Percentiles rank a stretch among this genome's conserved stretches.
These are phyloP conservation scores for Pinus taeda DNA, from an alignment of 75 land plant genomes.

Conservation along the genomic window DNA sequence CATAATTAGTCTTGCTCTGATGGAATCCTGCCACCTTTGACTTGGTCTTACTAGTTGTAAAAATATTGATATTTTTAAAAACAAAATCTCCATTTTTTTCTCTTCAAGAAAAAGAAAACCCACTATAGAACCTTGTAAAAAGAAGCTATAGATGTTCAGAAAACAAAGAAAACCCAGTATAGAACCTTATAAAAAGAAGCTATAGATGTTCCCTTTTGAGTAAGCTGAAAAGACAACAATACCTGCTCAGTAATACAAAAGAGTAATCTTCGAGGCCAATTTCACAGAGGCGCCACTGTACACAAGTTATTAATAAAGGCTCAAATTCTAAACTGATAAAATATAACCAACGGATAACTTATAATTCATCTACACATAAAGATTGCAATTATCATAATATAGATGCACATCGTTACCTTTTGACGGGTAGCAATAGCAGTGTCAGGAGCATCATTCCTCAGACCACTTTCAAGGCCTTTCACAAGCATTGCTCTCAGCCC, in stretches of 20 bases:
- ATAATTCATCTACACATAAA: slow-evolving; percentile 6
- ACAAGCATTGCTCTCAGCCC: slow-evolving; percentile 58
- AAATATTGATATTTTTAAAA: neutral
- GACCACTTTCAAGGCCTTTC: slow-evolving; percentile 93
- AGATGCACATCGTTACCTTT: slow-evolving; percentile 42
- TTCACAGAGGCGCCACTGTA: slow-evolving; percentile 97
- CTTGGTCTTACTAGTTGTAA: neutral
- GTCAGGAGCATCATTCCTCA: slow-evolving; percentile 98
- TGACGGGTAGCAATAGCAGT: slow-evolving; percentile 95
- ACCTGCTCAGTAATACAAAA: slow-evolving; percentile 96
- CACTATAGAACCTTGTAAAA: neutral
- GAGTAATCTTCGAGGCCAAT: slow-evolving; percentile 95
- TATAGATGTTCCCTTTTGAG: neutral
- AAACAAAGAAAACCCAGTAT: neutral
- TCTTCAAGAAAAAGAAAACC: neutral
- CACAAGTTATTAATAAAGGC: neutral
- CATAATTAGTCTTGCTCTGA: neutral
- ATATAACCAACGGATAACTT: neutral
- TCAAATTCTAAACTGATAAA: neutral
- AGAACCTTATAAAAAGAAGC: neutral
- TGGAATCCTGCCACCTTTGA: neutral
- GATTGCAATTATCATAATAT: neutral
- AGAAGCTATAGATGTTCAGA: neutral
- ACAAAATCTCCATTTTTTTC: neutral
- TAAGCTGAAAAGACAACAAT: slow-evolving; percentile 1